phyloP scores from a whole-genome alignment of 306 rosid species.

The Begonia loranthoides region DNA sequence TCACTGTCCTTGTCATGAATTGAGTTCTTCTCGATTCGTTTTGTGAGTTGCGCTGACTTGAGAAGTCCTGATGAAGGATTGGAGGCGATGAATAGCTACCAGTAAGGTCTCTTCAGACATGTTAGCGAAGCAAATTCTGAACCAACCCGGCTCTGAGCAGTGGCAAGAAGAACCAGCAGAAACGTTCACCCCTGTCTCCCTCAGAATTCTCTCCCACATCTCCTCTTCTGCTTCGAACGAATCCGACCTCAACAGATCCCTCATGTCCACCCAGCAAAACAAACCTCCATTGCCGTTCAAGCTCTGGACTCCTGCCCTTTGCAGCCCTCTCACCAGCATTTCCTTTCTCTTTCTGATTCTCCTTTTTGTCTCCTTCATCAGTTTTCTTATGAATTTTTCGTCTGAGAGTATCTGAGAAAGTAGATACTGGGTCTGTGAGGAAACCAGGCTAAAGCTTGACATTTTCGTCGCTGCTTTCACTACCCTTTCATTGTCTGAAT shows the following conservation, averaged over 20 bases:
- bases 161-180: conserved; percentile 82
- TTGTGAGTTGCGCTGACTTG: no score
- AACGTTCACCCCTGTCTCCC: conserved; percentile 41
- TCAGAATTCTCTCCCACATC: conserved; percentile 53
- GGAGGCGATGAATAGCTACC: conserved; percentile 51
- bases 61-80: conserved; percentile 16
- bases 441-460: conserved; percentile 80
- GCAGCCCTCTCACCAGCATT: conserved; percentile 34
- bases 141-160: conserved; percentile 89
- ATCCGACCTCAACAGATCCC: conserved; percentile 21
- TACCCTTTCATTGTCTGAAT: conserved; percentile 36
- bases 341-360: conserved; percentile 34
- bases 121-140: conserved; percentile 74
- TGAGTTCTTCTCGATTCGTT: no score
- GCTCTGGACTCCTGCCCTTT: conserved; percentile 36
- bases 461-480: conserved; percentile 66
- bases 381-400: conserved; percentile 23
- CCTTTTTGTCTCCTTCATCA: conserved; percentile 27
- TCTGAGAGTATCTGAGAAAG: conserved; percentile 42
- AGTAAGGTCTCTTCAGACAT: conserved; percentile 50
- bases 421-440: conserved; percentile 63
- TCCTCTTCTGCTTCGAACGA: conserved; percentile 65
- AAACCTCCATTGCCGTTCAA: conserved; percentile 62
- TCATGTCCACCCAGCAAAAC: conserved; percentile 92
- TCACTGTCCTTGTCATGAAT: no score